phyloP scores from a whole-genome alignment of 2,329 filamentous ascomycete genomes.

The Tolypocladium paradoxum region DNA sequence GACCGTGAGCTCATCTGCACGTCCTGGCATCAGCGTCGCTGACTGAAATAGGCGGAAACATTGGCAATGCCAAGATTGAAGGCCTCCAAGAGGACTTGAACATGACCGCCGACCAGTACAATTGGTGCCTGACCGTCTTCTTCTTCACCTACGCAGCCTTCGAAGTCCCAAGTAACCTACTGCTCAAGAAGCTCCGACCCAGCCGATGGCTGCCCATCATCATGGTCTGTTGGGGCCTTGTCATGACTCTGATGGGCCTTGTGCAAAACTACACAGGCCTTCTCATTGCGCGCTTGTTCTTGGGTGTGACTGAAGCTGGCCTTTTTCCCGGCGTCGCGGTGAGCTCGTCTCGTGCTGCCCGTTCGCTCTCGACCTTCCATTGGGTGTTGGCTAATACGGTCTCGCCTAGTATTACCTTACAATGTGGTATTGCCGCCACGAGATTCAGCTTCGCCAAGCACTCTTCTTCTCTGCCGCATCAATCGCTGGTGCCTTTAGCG shows the following conservation, averaged over 20 bases:
- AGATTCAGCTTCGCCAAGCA: slow-evolving; percentile 46
- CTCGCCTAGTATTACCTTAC: slow-evolving; percentile 37
- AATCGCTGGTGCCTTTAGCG: slow-evolving; percentile 67
- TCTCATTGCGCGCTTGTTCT: slow-evolving; percentile 40
- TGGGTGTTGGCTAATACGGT: neutral
- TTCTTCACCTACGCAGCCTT: slow-evolving; percentile 70
- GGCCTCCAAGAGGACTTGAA: slow-evolving; percentile 39
- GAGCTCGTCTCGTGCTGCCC: slow-evolving; percentile 7
- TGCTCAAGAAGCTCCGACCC: slow-evolving; percentile 64
- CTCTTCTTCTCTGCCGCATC: slow-evolving; percentile 79
- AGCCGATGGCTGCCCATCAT: slow-evolving; percentile 66
- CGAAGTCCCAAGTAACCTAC: slow-evolving; percentile 65
- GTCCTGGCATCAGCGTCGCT: neutral
- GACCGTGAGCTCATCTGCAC: slow-evolving; percentile 30
- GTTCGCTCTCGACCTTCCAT: neutral
- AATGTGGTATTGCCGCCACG: slow-evolving; percentile 49
- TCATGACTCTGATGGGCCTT: slow-evolving; percentile 43
- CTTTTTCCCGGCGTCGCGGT: slow-evolving; percentile 53
- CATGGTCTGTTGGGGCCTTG: slow-evolving; percentile 50
- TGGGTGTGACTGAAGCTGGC: slow-evolving; percentile 58
- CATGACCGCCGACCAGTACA: slow-evolving; percentile 59
- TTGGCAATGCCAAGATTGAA: slow-evolving; percentile 56
- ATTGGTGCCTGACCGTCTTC: slow-evolving; percentile 59
- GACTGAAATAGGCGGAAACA: slow-evolving; percentile 40
- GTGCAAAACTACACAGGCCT: slow-evolving; percentile 37